Percentiles rank a stretch among this genome's conserved stretches.
Evolutionary conservation across 495 filamentous ascomycete genomes (phyloP).

Genomic region (Penicillium angulare): DNA sequence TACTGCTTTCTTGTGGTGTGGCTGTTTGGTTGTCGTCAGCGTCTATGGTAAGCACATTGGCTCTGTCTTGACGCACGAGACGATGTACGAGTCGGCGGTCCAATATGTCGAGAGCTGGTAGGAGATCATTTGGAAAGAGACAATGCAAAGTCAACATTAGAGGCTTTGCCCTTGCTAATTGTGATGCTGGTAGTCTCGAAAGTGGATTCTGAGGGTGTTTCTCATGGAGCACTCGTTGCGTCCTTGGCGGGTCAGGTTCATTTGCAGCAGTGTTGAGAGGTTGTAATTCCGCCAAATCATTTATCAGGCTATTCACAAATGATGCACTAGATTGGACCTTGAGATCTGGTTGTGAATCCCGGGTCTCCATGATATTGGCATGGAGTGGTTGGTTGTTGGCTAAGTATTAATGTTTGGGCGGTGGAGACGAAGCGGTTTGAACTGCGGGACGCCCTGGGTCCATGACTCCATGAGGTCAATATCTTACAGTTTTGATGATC

Average conservation of each 20-base stretch:
- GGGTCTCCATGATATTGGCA: background rate
- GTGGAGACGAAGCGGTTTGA: too few relatives aligned
- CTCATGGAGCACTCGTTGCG: constrained; percentile 3
- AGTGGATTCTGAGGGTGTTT: constrained; percentile 19
- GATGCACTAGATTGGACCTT: background rate
- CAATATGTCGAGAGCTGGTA: constrained; percentile 79
- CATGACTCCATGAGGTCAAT: background rate
- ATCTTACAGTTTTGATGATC: background rate
- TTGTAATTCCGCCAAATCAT: constrained; percentile 18
- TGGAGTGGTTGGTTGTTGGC: too few relatives aligned
- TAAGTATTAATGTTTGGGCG: too few relatives aligned
- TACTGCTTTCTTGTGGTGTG: too few relatives aligned
- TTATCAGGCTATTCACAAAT: constrained; percentile 34
- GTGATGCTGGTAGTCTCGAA: constrained; percentile 16
- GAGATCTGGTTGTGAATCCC: background rate
- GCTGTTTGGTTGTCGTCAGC: too few relatives aligned
- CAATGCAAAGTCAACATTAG: constrained; percentile 54
- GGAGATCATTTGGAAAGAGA: constrained; percentile 53
- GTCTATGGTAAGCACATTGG: too few relatives aligned
- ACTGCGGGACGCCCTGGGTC: too few relatives aligned
- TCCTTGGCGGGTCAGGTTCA: constrained; percentile 4
- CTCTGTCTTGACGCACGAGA: constrained; percentile 16
- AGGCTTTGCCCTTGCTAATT: constrained; percentile 31
- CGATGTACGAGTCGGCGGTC: constrained; percentile 67
- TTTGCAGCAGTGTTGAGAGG: background rate